Percentiles rank a stretch among this genome's conserved stretches.
Conservation (phyloP, 257 asterid species). For the Przewalskia tangutica region DNA sequence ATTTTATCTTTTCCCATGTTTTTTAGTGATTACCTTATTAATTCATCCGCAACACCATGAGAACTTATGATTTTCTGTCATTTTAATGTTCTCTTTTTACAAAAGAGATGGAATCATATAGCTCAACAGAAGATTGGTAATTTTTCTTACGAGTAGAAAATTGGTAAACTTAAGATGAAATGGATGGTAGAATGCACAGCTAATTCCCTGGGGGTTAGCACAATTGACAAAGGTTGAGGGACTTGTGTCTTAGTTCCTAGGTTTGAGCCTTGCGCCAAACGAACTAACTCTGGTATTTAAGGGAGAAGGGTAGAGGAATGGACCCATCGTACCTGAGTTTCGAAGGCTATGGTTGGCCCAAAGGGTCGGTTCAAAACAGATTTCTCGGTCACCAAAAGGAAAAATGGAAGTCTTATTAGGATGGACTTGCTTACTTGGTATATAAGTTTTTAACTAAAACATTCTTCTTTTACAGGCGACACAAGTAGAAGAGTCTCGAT, state of each 20-base stretch:
- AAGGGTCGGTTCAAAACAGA: no score
- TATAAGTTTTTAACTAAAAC: background rate
- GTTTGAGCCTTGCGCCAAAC: no score
- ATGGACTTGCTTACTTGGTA: background rate
- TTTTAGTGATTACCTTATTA: background rate
- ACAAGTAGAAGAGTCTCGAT: slow-evolving; percentile 10
- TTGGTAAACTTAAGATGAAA: background rate
- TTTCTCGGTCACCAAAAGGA: no score
- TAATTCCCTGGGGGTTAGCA: no score
- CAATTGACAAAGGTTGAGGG: no score
- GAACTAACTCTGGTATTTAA: no score
- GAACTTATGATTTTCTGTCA: background rate
- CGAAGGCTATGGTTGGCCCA: no score
- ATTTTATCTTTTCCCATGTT: background rate
- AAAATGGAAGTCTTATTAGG: background rate
- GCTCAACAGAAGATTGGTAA: background rate
- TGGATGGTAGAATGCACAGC: background rate
- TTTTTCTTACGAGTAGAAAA: no score
- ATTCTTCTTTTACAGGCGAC: background rate
- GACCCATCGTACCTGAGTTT: no score
- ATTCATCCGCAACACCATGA: background rate
- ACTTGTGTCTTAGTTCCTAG: no score
- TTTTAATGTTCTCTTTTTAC: background rate
- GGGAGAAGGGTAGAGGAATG: no score
- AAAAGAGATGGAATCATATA: background rate